phyloP scores from a whole-genome alignment of 495 filamentous ascomycete genomes.

The Penicillium cataractarum region DNA sequence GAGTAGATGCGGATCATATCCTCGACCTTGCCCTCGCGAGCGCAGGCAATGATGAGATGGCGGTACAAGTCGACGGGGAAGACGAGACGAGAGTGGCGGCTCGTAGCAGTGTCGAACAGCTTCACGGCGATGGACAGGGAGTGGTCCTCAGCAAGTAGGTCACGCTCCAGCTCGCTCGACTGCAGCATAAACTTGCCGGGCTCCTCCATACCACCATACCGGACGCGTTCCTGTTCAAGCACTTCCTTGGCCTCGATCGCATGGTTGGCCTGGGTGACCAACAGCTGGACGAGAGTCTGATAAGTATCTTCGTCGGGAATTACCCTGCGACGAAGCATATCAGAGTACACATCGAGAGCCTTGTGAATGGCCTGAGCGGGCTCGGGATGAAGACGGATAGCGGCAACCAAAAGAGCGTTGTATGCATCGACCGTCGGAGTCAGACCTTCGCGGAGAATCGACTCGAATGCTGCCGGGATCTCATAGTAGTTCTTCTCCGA shows the following conservation, averaged over 20 bases:
- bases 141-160: constrained; percentile 82
- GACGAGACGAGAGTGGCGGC: constrained; percentile 51
- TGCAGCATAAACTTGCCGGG: constrained; percentile 86
- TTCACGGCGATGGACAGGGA: constrained; percentile 81
- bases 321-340: constrained; percentile 89
- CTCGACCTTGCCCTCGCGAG: constrained; percentile 71
- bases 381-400: constrained; percentile 68
- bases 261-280: constrained; percentile 78
- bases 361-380: constrained; percentile 82
- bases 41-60: constrained; percentile 81
- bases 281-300: constrained; percentile 77
- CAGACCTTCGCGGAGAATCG: constrained; percentile 75
- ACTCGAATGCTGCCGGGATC: constrained; percentile 86
- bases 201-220: constrained; percentile 86
- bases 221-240: constrained; percentile 73
- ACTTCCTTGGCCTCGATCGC: constrained; percentile 66
- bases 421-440: constrained; percentile 82
- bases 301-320: constrained; percentile 83
- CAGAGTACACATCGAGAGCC: constrained; percentile 90
- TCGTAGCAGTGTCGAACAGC: constrained; percentile 75
- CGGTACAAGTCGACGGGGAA: constrained; percentile 78
- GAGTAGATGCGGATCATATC: constrained; percentile 89
- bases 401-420: constrained; percentile 84
- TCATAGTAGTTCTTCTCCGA: constrained; percentile 72
- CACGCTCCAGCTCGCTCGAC: constrained; percentile 80